Evolutionary conservation across 2,329 filamentous ascomycete genomes (phyloP), one percentile per base, ranked within the genome.

Genomic region (Fusarium liriodendri): DNA sequence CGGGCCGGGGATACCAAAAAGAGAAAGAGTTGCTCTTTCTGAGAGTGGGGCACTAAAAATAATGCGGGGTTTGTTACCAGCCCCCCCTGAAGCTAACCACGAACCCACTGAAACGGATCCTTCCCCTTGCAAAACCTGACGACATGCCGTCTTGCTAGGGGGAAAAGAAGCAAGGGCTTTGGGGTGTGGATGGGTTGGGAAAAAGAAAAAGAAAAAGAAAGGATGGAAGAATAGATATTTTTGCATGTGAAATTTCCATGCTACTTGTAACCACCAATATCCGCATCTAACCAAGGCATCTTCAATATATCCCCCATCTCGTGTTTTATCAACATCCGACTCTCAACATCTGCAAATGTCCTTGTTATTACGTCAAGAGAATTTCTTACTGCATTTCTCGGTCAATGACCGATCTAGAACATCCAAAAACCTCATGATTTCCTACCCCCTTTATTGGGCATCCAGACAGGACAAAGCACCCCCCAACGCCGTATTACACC

Each of bases 1-100:
- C 20, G 54, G 32, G 14, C 54, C 54, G 54, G 32, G 33, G 16
- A 57, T 25, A 10, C 32, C 54, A 54, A 54, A 54, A 54, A n/a
- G 67, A 55, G 52, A 35, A 55, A 20, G 52, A 55, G 52, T 52
- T 16, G 25, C 47, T 52, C 10, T 8, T 8, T 8, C 6, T 8
- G 35, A 55, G 11, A 11, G 33, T n/a, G 29, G 16, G 11, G 10
- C 52, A 18, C 4, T 50, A 35, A 37, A 35, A 52, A 37, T 14
- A 67, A 60, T 67, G 61, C 61, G 65, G 65, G 65, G 65, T 40
- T 38, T 38, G 18, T 7, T 22, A 16, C 42, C 7, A 22, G 20
- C 20, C 40, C 45, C 42, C 59, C 59, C 40, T 62, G 59, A 50
- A 50, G 40, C 22, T 6, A 33, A 33, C 29, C 35, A 22, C 40